Evolutionary conservation across 2,329 filamentous ascomycete genomes (phyloP).

Genomic region (Daldinia eschscholtzii): DNA sequence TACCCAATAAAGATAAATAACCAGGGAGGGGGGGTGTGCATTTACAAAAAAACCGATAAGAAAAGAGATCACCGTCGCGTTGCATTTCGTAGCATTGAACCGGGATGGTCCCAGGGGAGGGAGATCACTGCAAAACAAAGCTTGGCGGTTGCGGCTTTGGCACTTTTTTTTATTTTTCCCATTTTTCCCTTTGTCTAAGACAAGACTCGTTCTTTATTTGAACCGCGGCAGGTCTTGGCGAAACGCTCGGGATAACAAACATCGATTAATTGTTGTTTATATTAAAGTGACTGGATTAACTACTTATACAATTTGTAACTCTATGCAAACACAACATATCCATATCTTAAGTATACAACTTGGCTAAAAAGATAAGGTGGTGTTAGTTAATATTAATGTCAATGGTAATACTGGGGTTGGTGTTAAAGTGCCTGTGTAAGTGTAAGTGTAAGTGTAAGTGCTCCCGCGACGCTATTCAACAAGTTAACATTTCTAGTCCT

Average conservation of each 20-base stretch:
- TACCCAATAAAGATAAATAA: not conserved
- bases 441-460: not conserved
- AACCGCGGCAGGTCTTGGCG: conserved; percentile 40
- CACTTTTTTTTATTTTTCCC: conserved; percentile 3
- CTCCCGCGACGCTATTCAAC: not conserved
- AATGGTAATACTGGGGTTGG: not conserved
- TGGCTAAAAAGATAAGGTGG: not conserved
- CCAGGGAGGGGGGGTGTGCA: not conserved
- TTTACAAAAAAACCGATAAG: not conserved
- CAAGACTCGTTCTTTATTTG: conserved; percentile 32
- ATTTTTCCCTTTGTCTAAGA: not conserved
- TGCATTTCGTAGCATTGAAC: not conserved
- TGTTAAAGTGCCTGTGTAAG: not conserved
- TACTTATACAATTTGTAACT: not conserved
- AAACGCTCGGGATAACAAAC: conserved; percentile 11
- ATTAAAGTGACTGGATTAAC: too few relatives aligned
- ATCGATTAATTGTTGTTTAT: not conserved
- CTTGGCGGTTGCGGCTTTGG: conserved; percentile 40
- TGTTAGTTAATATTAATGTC: not conserved
- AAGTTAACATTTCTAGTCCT: not conserved
- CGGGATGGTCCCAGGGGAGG: not conserved
- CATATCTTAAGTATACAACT: not conserved
- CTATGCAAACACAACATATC: not conserved
- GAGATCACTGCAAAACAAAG: conserved; percentile 12
- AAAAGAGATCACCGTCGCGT: conserved; percentile 15